Percentiles rank a stretch among this genome's conserved stretches.
Conservation (phyloP, 441 rosid genomes). For the Dalechampia spathulata region DNA sequence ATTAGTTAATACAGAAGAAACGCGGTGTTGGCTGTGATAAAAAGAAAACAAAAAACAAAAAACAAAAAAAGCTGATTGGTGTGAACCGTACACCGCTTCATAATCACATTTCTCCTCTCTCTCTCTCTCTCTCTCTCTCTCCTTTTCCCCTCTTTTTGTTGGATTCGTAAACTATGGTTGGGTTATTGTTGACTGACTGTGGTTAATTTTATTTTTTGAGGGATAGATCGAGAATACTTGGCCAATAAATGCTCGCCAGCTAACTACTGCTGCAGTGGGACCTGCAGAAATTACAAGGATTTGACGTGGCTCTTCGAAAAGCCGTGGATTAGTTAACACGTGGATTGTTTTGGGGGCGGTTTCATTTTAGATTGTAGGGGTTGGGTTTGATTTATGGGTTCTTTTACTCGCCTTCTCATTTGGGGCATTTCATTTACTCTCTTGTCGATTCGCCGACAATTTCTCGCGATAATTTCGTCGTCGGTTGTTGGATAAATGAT, state of each 20-base stretch:
- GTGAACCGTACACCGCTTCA: slow-evolving; percentile 8
- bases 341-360: not conserved
- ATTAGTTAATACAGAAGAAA: not conserved
- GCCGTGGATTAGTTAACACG: not conserved
- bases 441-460: slow-evolving; percentile 44
- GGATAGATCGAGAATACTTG: not conserved
- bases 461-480: slow-evolving; percentile 32
- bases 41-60: too few relatives aligned
- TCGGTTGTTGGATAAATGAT: too few relatives aligned
- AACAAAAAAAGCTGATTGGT: too few relatives aligned
- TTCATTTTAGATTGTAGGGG: not conserved
- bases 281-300: slow-evolving; percentile 6
- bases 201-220: not conserved
- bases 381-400: not conserved
- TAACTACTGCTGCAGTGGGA: slow-evolving; percentile 9
- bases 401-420: slow-evolving; percentile 8
- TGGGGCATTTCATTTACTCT: not conserved
- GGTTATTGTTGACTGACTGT: not conserved
- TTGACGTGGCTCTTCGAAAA: slow-evolving; percentile 22
- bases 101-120: too few relatives aligned
- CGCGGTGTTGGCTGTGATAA: too few relatives aligned
- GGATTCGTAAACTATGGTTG: slow-evolving; percentile 6
- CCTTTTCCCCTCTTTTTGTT: not conserved
- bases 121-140: too few relatives aligned
- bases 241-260: slow-evolving; percentile 38